Base-by-base conservation (phyloP, 2,329 filamentous ascomycete species). In the Stagonosporopsis vannaccii region DNA sequence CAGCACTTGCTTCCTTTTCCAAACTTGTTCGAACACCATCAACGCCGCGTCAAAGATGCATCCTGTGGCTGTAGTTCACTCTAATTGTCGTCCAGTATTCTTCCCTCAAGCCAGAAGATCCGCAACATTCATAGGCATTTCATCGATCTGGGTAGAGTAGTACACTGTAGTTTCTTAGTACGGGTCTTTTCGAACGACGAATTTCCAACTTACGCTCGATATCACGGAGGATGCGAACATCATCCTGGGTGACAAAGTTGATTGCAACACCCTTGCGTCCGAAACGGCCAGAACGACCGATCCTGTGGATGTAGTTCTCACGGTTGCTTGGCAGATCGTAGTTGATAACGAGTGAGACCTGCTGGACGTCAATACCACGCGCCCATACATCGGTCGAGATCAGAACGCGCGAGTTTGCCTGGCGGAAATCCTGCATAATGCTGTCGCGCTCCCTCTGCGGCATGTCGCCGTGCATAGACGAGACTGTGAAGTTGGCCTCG, bases 261-360 rank as follows among this genome's bases (percentile, higher is more conserved):
- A 99, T 99, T 33, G 95, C 95, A 65, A 99, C 95, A 85, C 95
- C 95, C 83, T 99, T 99, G 72, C 95, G 87, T 71, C 95, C 95
- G 71, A 99, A 99, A 67, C 95, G 87, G 68, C 95, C 95, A 75
- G 91, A 95, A 75, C 95, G 88, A 75, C 95, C 95, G 70, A 99
- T 99, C 69, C 95, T 90, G 82, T 99, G 95, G 78, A 99, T 98
- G 79, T 99, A 99, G 82, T 99, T 99, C 81, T 99, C 95, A 84
- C 95, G 92, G 80, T 99, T 98, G 79, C 90, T 95, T 3, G 95
- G 95, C 57, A 99, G 83, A 76, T 99, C 95, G 78, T 99, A 99
- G 83, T 99, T 99, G 84, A 99, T 99, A 60, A 99, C 95, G 72
- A 99, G 82, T 59, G 91, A 96, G 69, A 99, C 95, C 78, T 99